These are phyloP conservation scores for Tilletia indica DNA, from an alignment of 1,284 basidiomycete species.

Conservation along the genomic window DNA sequence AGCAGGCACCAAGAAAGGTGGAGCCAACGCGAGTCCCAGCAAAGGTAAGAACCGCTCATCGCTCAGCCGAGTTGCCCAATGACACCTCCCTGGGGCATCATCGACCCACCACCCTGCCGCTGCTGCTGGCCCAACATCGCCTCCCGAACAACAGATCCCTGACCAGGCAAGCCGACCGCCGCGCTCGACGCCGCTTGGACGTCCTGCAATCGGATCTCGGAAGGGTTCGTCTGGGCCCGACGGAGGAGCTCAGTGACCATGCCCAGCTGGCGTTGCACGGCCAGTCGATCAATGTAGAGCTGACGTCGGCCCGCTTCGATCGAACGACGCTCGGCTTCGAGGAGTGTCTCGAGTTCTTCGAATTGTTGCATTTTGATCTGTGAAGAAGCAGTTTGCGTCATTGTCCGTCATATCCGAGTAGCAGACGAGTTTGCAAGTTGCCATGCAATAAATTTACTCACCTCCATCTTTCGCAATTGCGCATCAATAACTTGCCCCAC, in stretches of 20 bases:
- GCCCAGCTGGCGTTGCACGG: slow-evolving; percentile 49
- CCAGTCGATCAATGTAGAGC: slow-evolving; percentile 49
- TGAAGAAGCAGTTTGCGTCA: not conserved
- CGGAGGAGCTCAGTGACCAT: slow-evolving; percentile 47
- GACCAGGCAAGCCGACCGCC: slow-evolving; percentile 45
- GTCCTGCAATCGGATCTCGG: slow-evolving; percentile 37
- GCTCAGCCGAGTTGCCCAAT: not conserved
- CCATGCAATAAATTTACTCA: slow-evolving; percentile 52
- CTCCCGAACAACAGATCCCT: slow-evolving; percentile 48
- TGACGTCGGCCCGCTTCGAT: slow-evolving; percentile 49
- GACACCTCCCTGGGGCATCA: not conserved
- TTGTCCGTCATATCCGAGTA: not conserved
- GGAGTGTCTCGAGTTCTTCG: slow-evolving; percentile 49
- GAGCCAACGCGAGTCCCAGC: no score
- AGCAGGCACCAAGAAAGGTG: no score
- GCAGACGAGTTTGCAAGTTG: not conserved
- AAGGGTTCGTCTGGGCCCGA: slow-evolving; percentile 42
- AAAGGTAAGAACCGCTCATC: no score
- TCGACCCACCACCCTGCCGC: not conserved
- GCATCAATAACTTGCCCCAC: slow-evolving; percentile 83
- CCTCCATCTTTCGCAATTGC: slow-evolving; percentile 85
- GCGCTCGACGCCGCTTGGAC: slow-evolving; percentile 34
- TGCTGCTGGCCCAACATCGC: slow-evolving; percentile 10
- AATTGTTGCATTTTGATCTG: slow-evolving; percentile 54
- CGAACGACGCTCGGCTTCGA: slow-evolving; percentile 47